Evolutionary conservation across 2,329 filamentous ascomycete species (phyloP), one percentile per base, ranked within the genome.

Genomic region (Samsoniella hepiali): DNA sequence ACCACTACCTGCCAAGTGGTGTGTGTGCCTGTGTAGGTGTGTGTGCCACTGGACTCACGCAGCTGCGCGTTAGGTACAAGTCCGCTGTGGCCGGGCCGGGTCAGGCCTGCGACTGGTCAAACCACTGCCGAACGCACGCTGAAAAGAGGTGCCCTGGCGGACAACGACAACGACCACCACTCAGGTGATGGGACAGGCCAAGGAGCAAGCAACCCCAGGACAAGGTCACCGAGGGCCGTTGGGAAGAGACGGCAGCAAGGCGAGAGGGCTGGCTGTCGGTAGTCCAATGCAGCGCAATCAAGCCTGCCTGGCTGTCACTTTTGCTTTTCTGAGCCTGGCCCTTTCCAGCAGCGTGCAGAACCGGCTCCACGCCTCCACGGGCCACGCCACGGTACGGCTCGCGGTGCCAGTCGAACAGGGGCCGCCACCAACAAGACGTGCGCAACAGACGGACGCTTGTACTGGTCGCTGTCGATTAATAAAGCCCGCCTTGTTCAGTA

Each of bases 371-470:
- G 51, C 51, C 40, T 55, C 59, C 50, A 55, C 47, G 50, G 40
- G 29, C 50, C 50, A 62, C 51, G 51, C 50, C 42, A 49, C 59
- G 59, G 58, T 62, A 62, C 59, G 59, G 59, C 59, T 55, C 59
- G 59, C 32, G 31, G 47, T 11, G 53, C 36, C 36, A 49, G 45
- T 51, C 27, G 31, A 38, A 13, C 51, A 38, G 36, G 51, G 36
- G 36, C 36, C 51, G n/a, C 27, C 7, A n/a, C 50, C 32, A 54
- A 7, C 10, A 54, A 54, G 50, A 38, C 36, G 34, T 40, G 40
- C 51, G 51, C 51, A 44, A 31, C 8, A 45, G 29, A 57, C 54
- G 38, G 45, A 34, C 38, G 8, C 29, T 42, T 45, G 50, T 32
- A 29, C n/a, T 10, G 13, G 47, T 50, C 47, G 22, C 27, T 29